Conservation (phyloP, 2,329 filamentous ascomycete genomes). For the Colletotrichum neosansevieriae region DNA sequence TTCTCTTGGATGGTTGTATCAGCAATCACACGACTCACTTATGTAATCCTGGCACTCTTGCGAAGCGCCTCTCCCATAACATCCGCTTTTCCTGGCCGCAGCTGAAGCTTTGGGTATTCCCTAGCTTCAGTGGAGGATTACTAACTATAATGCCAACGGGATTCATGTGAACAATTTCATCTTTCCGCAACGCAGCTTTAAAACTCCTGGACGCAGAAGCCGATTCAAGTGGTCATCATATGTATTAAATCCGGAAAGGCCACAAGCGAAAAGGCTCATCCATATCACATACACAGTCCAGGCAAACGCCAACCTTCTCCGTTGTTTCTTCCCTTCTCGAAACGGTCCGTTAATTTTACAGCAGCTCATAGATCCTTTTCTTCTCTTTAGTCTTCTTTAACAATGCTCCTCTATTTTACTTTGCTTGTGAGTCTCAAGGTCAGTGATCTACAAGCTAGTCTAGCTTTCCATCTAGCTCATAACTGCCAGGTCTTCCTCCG, state of each 20-base stretch:
- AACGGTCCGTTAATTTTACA: background rate
- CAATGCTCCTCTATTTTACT: background rate
- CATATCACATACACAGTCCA: background rate
- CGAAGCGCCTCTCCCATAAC: background rate
- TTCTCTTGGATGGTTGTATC: background rate
- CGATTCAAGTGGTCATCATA: background rate
- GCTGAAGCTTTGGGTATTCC: background rate
- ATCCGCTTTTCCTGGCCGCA: background rate
- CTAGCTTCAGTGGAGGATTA: background rate
- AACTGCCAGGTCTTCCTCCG: rapidly evolving
- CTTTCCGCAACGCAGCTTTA: background rate
- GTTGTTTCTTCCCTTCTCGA: background rate
- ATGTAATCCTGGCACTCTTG: background rate
- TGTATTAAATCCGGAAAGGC: background rate
- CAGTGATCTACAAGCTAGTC: background rate
- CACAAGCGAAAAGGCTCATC: background rate
- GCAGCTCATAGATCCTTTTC: background rate
- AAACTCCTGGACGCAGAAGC: background rate
- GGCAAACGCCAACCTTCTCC: background rate
- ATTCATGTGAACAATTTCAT: rapidly evolving
- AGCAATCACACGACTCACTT: background rate
- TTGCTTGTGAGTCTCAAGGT: background rate
- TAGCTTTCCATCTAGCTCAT: background rate
- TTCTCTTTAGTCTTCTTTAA: background rate
- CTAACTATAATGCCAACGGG: background rate